These are phyloP conservation scores for Astragalus membranaceus DNA, from an alignment of 306 rosid genomes.

Conservation along the genomic window DNA sequence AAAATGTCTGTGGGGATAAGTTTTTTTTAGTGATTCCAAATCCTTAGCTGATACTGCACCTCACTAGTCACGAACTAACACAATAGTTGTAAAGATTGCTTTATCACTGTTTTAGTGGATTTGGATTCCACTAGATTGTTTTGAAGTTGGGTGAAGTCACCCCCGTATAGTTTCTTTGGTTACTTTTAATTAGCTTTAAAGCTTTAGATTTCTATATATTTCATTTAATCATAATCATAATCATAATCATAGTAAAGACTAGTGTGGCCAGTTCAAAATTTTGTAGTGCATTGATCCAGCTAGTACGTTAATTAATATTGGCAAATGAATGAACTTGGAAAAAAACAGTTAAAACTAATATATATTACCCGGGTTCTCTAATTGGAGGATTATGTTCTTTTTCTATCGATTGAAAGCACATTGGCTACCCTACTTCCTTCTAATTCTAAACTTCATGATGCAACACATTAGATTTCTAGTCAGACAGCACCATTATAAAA, in stretches of 20 bases:
- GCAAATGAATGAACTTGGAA: constrained; percentile 10
- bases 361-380: neutral
- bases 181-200: neutral
- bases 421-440: neutral
- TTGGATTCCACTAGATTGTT: neutral
- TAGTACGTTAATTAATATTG: neutral
- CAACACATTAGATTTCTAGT: constrained; percentile 1
- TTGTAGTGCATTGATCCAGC: constrained; percentile 1
- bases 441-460: neutral
- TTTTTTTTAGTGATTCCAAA: no score
- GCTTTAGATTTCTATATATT: neutral
- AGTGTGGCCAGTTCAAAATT: neutral
- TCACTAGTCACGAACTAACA: no score
- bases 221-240: neutral
- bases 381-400: neutral
- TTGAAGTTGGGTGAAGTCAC: neutral
- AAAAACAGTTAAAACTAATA: neutral
- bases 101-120: no score
- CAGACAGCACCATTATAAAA: constrained; percentile 23
- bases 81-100: no score
- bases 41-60: no score
- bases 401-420: neutral
- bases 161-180: neutral
- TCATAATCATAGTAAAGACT: neutral
- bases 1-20: no score